Evolutionary conservation across 441 rosid genomes (phyloP).

Genomic region (Croton laevigatus): DNA sequence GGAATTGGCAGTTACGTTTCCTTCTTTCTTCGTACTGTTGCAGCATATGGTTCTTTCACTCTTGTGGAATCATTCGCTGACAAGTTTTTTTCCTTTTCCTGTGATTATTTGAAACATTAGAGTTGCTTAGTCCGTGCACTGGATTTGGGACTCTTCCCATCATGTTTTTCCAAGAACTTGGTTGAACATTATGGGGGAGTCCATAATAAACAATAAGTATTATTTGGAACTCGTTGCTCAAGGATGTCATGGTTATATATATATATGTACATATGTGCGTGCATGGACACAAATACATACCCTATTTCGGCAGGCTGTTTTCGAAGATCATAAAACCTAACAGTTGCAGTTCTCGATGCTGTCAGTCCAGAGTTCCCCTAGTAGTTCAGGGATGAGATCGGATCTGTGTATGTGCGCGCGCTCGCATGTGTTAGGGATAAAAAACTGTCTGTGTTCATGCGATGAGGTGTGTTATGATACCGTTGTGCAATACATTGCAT

Average conservation of each 20-base stretch:
- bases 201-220: background rate
- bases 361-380: background rate
- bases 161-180: background rate
- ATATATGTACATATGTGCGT: too few species aligned
- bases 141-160: background rate
- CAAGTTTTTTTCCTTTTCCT: constrained; percentile 35
- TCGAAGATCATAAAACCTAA: too few species aligned
- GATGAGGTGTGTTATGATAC: background rate
- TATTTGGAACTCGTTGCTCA: background rate
- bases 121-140: background rate
- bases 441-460: background rate
- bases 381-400: too few species aligned
- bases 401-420: too few species aligned
- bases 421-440: background rate
- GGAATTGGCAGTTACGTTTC: background rate
- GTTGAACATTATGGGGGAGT: background rate
- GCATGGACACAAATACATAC: too few species aligned
- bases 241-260: too few species aligned
- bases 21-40: constrained; percentile 21
- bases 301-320: too few species aligned
- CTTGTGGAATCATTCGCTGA: constrained; percentile 53
- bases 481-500: background rate
- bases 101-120: background rate
- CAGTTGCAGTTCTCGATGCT: background rate
- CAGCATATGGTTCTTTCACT: constrained; percentile 67